A percentile compares a stretch with the other conserved stretches of the same genome.
Evolutionary conservation across 805 yeast species (phyloP).

Genomic region (Lachancea quebecensis): DNA sequence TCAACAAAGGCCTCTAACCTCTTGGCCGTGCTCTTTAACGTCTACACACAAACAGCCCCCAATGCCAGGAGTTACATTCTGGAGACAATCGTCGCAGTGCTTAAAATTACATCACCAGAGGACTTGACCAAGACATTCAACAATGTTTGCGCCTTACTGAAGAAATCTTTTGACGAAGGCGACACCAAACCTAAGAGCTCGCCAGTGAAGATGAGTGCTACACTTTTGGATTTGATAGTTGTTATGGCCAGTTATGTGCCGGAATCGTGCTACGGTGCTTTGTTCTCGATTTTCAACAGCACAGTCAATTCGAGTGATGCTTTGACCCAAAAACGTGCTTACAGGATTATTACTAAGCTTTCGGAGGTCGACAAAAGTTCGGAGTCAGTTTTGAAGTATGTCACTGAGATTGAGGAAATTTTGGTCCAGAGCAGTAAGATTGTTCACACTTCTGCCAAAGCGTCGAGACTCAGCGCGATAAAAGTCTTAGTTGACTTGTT

Average conservation of each 20-base stretch:
- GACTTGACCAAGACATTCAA: slow-evolving; percentile 74
- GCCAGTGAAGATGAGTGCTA: slow-evolving; percentile 55
- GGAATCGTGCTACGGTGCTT: slow-evolving; percentile 56
- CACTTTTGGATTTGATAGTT: slow-evolving; percentile 87
- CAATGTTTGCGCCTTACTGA: slow-evolving; percentile 75
- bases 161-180: slow-evolving; percentile 63
- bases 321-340: slow-evolving; percentile 81
- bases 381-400: slow-evolving; percentile 44
- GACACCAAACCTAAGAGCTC: slow-evolving; percentile 28
- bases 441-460: slow-evolving; percentile 68
- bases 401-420: slow-evolving; percentile 52
- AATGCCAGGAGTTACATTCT: slow-evolving; percentile 78
- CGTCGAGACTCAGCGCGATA: slow-evolving; percentile 69
- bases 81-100: slow-evolving; percentile 78
- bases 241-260: slow-evolving; percentile 84
- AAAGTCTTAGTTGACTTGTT: slow-evolving; percentile 51
- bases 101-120: slow-evolving; percentile 57
- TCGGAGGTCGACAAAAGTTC: slow-evolving; percentile 63
- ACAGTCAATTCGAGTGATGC: slow-evolving; percentile 56
- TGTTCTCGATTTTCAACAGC: slow-evolving; percentile 68
- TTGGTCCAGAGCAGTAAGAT: slow-evolving; percentile 50
- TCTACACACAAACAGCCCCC: slow-evolving; percentile 81
- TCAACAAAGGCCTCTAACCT: slow-evolving; percentile 64
- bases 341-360: slow-evolving; percentile 65
- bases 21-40: slow-evolving; percentile 83